Evolutionary conservation across 345 rosid genomes (phyloP).

Genomic region (Eutrema yunnanense): DNA sequence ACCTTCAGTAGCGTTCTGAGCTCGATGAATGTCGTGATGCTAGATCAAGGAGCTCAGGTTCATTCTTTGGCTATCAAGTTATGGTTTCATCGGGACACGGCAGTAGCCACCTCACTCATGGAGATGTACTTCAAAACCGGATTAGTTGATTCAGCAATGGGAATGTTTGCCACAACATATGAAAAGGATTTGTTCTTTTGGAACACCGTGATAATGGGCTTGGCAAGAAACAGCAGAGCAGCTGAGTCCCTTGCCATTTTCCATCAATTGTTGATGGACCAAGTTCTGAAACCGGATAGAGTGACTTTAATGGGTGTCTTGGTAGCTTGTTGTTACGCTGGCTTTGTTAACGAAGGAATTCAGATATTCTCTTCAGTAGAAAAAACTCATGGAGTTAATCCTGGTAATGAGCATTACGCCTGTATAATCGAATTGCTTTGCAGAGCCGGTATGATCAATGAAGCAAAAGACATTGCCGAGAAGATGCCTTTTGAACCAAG

Average conservation of each 20-base stretch:
- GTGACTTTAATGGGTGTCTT: constrained; percentile 52
- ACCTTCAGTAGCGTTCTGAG: constrained; percentile 52
- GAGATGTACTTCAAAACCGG: constrained; percentile 62
- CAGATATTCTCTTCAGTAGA: constrained; percentile 50
- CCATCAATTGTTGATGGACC: constrained; percentile 32
- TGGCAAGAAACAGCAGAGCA: constrained; percentile 42
- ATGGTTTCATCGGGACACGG: constrained; percentile 44
- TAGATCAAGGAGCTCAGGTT: constrained; percentile 50
- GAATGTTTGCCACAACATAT: constrained; percentile 38
- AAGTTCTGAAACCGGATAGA: constrained; percentile 44
- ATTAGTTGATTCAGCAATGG: constrained; percentile 38
- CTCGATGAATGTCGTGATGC: constrained; percentile 34
- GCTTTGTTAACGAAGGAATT: constrained; percentile 44
- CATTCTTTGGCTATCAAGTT: constrained; percentile 59
- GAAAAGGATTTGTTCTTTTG: constrained; percentile 56
- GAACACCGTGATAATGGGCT: constrained; percentile 62
- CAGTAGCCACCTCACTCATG: constrained; percentile 57
- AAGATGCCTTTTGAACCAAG: constrained; percentile 43
- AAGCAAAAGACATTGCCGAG: constrained; percentile 36
- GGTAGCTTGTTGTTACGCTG: constrained; percentile 58
- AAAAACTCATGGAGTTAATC: constrained; percentile 35
- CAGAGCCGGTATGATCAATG: constrained; percentile 39
- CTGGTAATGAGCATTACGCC: constrained; percentile 49
- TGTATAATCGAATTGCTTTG: constrained; percentile 48
- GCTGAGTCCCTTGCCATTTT: constrained; percentile 42